Conservation (phyloP, 2,329 filamentous ascomycete species). For the Calonectria pseudoturangicola region DNA sequence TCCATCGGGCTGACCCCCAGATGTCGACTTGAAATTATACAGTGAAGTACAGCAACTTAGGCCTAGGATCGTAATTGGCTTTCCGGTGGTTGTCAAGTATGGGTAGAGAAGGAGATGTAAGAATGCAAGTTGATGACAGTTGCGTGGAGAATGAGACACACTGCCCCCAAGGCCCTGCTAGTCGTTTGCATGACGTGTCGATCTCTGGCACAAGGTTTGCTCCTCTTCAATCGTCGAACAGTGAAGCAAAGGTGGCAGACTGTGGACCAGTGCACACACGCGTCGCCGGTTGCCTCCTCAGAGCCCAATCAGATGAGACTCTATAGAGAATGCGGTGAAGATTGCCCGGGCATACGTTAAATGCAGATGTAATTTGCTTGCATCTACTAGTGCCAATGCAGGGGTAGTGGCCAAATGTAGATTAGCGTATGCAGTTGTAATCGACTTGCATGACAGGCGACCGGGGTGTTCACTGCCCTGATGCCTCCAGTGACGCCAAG, state of each 20-base stretch:
- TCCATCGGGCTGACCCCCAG: background rate
- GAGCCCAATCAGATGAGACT: conserved; percentile 7
- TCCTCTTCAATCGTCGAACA: background rate
- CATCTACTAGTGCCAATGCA: background rate
- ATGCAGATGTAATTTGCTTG: background rate
- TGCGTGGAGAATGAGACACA: conserved; percentile 5
- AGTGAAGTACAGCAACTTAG: background rate
- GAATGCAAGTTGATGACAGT: conserved; percentile 5
- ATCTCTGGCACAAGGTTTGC: conserved; percentile 1
- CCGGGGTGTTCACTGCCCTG: background rate
- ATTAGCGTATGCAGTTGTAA: conserved; percentile 5
- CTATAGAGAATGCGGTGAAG: conserved; percentile 6
- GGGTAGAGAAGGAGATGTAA: background rate
- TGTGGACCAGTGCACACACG: background rate
- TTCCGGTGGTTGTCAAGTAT: background rate
- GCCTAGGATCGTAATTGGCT: background rate
- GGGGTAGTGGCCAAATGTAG: background rate
- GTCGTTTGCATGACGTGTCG: background rate
- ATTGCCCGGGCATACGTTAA: background rate
- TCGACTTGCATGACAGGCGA: conserved; percentile 6
- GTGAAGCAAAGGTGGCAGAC: background rate
- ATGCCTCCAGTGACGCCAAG: background rate
- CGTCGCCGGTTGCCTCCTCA: background rate
- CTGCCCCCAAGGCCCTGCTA: background rate
- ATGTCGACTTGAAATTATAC: background rate